Base-by-base conservation (phyloP, 2,329 filamentous ascomycete species). In the Ascomycota sp. region DNA sequence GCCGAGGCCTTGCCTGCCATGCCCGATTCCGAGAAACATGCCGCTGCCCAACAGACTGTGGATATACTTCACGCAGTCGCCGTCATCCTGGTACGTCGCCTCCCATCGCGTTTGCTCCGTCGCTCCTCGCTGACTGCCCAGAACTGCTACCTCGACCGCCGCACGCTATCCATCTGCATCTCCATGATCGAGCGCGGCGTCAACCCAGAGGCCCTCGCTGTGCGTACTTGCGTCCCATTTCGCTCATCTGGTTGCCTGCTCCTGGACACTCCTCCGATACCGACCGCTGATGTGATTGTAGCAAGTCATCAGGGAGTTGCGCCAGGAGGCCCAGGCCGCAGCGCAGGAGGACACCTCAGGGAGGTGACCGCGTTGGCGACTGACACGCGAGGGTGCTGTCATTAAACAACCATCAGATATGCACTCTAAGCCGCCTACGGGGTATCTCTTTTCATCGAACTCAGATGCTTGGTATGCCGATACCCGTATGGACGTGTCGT, bases 131-230 rank as follows among this genome's bases (percentile, higher is more conserved):
- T 26, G n/a, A 17, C 11, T 8, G 15, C 26, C 21, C 23, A 95
- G 86, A 94, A 95, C 56, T 93, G 86, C 36, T 71, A 92, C 38
- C 72, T 98, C 27, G 85, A 94, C 52, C 74, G 86, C 21, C 76
- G 83, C 31, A 83, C 85, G 13, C 63, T 98, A 12, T 93, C 85
- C 3, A 80, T 94, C 37, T 98, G 89, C 53, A 86, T 95, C 35
- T 93, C 83, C 31, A 68, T 98, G 52, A 91, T 98, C 42, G 89
- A 98, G 55, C 93, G 93, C 46, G 89, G 89, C 10, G 82, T 95
- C 20, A 93, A 93, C 47, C 89, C 89, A 0, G 86, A 95, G 50
- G 89, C 86, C 1, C 61, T 98, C 21, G 85, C 86, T 17, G 89
- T 95, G 65, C 46, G 81, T 40, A 3, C 4, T 8, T 15, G 20